Evolutionary conservation across 345 rosid species (phyloP).

Genomic region (Sisymbrium altissimum): DNA sequence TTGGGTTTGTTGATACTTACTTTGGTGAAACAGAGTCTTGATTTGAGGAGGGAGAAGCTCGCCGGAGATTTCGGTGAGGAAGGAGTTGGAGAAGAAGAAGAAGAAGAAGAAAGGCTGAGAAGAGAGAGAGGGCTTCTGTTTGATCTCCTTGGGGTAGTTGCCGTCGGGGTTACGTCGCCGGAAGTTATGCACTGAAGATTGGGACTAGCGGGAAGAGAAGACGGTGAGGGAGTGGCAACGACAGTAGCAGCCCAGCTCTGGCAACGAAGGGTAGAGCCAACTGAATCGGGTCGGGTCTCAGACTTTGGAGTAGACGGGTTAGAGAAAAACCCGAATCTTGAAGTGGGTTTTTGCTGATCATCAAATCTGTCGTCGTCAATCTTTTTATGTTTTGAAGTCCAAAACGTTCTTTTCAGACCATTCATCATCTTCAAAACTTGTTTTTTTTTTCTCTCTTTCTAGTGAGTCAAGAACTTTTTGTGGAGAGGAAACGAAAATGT

Average conservation of each 20-base stretch:
- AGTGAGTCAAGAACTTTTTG: not conserved
- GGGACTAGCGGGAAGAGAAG: conserved; percentile 60
- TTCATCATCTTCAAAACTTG: conserved; percentile 50
- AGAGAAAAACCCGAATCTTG: conserved; percentile 72
- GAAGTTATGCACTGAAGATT: conserved; percentile 52
- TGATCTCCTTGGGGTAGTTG: conserved; percentile 23
- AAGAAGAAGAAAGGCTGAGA: conserved; percentile 28
- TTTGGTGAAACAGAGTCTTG: conserved; percentile 61
- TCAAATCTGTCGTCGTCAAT: conserved; percentile 28
- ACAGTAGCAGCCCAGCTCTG: conserved; percentile 39
- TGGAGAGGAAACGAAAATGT: not conserved
- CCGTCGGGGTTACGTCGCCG: conserved; percentile 22
- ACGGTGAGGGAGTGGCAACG: conserved; percentile 32
- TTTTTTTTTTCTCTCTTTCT: not conserved
- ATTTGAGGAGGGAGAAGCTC: conserved; percentile 63
- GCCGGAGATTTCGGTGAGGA: conserved; percentile 78
- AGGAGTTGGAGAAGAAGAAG: conserved; percentile 40
- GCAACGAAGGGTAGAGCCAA: conserved; percentile 49
- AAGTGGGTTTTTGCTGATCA: conserved; percentile 36
- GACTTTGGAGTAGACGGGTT: conserved; percentile 78
- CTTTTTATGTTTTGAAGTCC: conserved; percentile 66
- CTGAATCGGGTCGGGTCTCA: conserved; percentile 45
- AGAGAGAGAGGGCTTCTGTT: conserved; percentile 43
- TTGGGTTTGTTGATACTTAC: conserved; percentile 31
- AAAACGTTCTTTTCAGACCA: conserved; percentile 79